Base-by-base conservation (phyloP, 306 rosid species). In the Pterocarpus macrocarpus region DNA sequence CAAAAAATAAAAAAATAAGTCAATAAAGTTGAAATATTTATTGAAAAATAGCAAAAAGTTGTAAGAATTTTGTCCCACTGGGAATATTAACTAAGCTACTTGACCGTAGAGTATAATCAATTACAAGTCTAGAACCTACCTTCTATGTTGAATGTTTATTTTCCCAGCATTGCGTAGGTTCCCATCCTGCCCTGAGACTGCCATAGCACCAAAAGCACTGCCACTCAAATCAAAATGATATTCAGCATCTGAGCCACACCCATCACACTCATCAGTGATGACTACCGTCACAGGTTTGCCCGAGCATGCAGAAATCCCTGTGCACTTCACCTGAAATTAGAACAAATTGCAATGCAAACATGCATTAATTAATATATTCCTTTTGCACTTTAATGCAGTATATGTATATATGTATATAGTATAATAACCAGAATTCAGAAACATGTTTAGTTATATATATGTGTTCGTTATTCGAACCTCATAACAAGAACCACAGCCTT, bases 151-250 rank as follows among this genome's bases (percentile, higher is more conserved):
- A 83, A 95, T 82, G 16, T 86, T 75, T 49, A 92, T 62, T 22
- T 45, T 71, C 4, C 97, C 97, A 7, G 90, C 93, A 14, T 87
- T 47, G 9, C 92, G 92, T 0, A 95, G 85, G 55, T 73, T 57
- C 28, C 64, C 71, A 28, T 76, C 90, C 10, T 76, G 70, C 5
- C 95, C 93, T 10, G 91, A 70, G 44, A 13, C 7, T 5, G 99
- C 99, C 99, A 95, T 91, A 85, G 95, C 91, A 8, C 97, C 94
- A 72, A 92, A 92, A 16, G 99, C 91, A 59, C 68, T 81, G 15
- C 97, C 97, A 41, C 99, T 95, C 75, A 95, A 78, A 78, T 95
- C 99, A 67, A 95, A 95, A 64, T 90, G 97, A 85, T 79, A 86
- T 4, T 88, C 80, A 7, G 84, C 72, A 3, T 71, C 83, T 56